Conservation (phyloP, 2,329 filamentous ascomycete genomes). For the Penicillium digitatum region DNA sequence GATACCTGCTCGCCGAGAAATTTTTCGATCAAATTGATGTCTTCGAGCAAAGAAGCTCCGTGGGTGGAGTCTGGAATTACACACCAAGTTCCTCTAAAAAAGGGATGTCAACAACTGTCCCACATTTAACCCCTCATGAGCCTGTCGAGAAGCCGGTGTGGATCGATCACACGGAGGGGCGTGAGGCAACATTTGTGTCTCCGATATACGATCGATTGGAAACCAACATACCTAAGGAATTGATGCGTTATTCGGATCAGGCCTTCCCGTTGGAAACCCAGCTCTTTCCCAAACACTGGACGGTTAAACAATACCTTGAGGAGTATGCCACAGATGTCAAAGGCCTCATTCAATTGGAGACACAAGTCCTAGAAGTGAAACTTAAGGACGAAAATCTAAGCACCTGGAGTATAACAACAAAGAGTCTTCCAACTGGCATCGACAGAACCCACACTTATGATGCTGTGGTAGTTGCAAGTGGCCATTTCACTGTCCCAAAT, state of each 20-base stretch:
- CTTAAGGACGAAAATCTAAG: slow-evolving; percentile 33
- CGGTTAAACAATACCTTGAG: slow-evolving; percentile 70
- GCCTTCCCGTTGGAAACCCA: slow-evolving; percentile 61
- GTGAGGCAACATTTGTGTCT: slow-evolving; percentile 65
- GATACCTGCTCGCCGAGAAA: slow-evolving; percentile 69
- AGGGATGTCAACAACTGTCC: slow-evolving; percentile 50
- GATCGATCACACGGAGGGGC: slow-evolving; percentile 25
- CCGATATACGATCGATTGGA: slow-evolving; percentile 79
- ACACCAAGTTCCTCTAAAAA: slow-evolving; percentile 49
- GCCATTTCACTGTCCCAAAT: slow-evolving; percentile 68
- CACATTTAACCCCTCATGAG: slow-evolving; percentile 62
- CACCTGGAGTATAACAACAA: slow-evolving; percentile 60
- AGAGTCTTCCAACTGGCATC: slow-evolving; percentile 47
- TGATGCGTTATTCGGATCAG: slow-evolving; percentile 77
- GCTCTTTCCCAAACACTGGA: slow-evolving; percentile 69
- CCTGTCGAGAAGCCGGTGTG: slow-evolving; percentile 62
- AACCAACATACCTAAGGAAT: slow-evolving; percentile 75
- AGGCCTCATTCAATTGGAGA: slow-evolving; percentile 64
- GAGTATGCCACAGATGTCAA: slow-evolving; percentile 66
- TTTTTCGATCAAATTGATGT: slow-evolving; percentile 67
- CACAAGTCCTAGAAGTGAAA: slow-evolving; percentile 62
- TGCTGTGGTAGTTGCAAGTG: slow-evolving; percentile 70
- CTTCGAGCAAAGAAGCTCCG: slow-evolving; percentile 73
- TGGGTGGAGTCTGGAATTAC: slow-evolving; percentile 87
- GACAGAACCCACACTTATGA: slow-evolving; percentile 57